Evolutionary conservation across 805 yeast genomes (phyloP).

Genomic region (Hemisphaericaspora nanyangensis): DNA sequence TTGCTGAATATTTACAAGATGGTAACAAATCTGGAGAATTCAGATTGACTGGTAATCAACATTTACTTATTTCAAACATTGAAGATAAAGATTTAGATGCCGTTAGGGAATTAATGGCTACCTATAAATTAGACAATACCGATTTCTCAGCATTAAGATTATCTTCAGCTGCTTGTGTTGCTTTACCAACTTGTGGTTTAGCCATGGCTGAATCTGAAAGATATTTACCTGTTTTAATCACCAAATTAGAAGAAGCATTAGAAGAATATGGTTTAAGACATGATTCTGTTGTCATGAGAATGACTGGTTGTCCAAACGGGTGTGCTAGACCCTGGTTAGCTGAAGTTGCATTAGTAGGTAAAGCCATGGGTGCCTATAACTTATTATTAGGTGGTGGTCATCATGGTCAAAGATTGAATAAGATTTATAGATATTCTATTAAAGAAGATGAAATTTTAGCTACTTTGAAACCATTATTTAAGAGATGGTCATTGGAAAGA

Average conservation of each 20-base stretch:
- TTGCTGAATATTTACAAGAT: slow-evolving; percentile 66
- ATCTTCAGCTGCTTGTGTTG: slow-evolving; percentile 95
- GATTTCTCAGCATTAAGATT: slow-evolving; percentile 79
- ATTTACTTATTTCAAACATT: slow-evolving; percentile 71
- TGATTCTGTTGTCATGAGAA: slow-evolving; percentile 92
- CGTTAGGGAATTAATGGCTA: slow-evolving; percentile 60
- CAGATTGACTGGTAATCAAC: slow-evolving; percentile 95
- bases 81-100: slow-evolving; percentile 61
- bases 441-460: slow-evolving; percentile 84
- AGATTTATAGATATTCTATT: slow-evolving; percentile 80
- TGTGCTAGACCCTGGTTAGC: slow-evolving; percentile 99
- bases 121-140: slow-evolving; percentile 81
- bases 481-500: slow-evolving; percentile 92
- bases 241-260: slow-evolving; percentile 78
- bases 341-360: slow-evolving; percentile 92
- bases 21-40: slow-evolving; percentile 69
- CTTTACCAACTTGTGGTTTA: slow-evolving; percentile 96
- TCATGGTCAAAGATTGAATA: slow-evolving; percentile 88
- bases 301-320: slow-evolving; percentile 99
- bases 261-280: slow-evolving; percentile 93
- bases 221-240: slow-evolving; percentile 75
- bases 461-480: slow-evolving; percentile 79
- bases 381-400: slow-evolving; percentile 95
- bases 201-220: slow-evolving; percentile 99
- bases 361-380: slow-evolving; percentile 90